Conservation (phyloP, 805 yeast genomes). For the Komagataella pseudopastoris region DNA sequence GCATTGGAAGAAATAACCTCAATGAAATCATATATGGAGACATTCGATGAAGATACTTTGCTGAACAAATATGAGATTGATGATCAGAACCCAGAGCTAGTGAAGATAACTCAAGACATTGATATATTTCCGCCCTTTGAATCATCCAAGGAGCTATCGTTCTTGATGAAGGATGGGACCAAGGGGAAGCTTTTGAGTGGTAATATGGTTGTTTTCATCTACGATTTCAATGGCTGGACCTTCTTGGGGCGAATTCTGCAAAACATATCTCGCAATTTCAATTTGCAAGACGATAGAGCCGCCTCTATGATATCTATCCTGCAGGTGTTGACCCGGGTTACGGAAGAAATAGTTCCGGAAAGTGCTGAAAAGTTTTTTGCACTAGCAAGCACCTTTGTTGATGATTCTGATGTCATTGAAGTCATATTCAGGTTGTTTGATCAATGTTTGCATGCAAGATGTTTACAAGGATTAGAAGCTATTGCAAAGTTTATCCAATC, state of each 20-base stretch:
- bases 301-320: constrained; percentile 9
- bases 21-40: constrained; percentile 49
- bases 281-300: constrained; percentile 13
- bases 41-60: constrained; percentile 25
- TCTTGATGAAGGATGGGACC: constrained; percentile 38
- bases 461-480: constrained; percentile 27
- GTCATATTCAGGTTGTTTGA: constrained; percentile 56
- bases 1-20: constrained; percentile 50
- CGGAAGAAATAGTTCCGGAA: constrained; percentile 22
- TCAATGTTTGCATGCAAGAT: constrained; percentile 44
- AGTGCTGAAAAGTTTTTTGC: constrained; percentile 13
- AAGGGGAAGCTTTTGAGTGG: constrained; percentile 48
- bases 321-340: constrained; percentile 33
- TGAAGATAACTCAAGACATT: constrained; percentile 24
- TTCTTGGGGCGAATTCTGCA: constrained; percentile 67
- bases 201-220: constrained; percentile 46
- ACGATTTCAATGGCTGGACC: constrained; percentile 80
- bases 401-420: constrained; percentile 25
- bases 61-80: constrained; percentile 29
- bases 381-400: constrained; percentile 22
- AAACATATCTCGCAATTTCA: constrained; percentile 32
- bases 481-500: constrained; percentile 37
- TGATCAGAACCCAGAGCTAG: constrained; percentile 36
- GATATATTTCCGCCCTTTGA: constrained; percentile 41
- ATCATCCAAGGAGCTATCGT: constrained; percentile 25